Evolutionary conservation across 1,284 basidiomycete genomes (phyloP).

Genomic region (Taiwanofungus camphoratus): DNA sequence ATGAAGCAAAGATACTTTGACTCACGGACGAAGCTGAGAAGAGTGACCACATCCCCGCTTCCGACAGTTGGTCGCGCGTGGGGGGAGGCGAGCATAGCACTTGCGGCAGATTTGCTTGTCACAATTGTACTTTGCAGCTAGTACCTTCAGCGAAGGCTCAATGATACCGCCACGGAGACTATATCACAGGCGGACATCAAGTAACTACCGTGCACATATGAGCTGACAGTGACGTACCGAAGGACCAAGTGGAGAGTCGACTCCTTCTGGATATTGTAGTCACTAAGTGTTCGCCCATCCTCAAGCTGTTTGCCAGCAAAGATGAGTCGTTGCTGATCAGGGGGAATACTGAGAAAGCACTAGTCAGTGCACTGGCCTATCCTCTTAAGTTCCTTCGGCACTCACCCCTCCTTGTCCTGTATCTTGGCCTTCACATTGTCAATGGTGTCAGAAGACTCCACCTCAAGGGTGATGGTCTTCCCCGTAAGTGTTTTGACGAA

Average conservation of each 20-base stretch:
- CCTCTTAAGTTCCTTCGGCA: background rate
- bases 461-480: conserved; percentile 98
- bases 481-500: conserved; percentile 96
- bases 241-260: conserved; percentile 96
- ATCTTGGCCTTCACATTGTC: conserved; percentile 93
- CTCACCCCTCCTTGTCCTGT: conserved; percentile 87
- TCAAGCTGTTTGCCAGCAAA: conserved; percentile 96
- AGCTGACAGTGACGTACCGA: conserved; percentile 47
- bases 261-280: conserved; percentile 99
- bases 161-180: conserved; percentile 98
- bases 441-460: conserved; percentile 94
- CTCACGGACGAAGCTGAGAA: conserved; percentile 91
- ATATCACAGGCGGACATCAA: conserved; percentile 3
- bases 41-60: conserved; percentile 91
- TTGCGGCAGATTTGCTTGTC: conserved; percentile 99
- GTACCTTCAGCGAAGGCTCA: conserved; percentile 96
- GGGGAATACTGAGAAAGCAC: conserved; percentile 61
- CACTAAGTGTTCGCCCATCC: conserved; percentile 90
- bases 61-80: conserved; percentile 98
- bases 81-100: conserved; percentile 99
- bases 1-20: too few relatives aligned
- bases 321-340: conserved; percentile 92
- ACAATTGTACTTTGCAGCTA: conserved; percentile 96
- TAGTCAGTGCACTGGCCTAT: conserved; percentile 9
- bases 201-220: conserved; percentile 1